Evolutionary conservation across 257 asterid species (phyloP), one percentile per base, ranked within the genome.

Genomic region (Gentiana dahurica): DNA sequence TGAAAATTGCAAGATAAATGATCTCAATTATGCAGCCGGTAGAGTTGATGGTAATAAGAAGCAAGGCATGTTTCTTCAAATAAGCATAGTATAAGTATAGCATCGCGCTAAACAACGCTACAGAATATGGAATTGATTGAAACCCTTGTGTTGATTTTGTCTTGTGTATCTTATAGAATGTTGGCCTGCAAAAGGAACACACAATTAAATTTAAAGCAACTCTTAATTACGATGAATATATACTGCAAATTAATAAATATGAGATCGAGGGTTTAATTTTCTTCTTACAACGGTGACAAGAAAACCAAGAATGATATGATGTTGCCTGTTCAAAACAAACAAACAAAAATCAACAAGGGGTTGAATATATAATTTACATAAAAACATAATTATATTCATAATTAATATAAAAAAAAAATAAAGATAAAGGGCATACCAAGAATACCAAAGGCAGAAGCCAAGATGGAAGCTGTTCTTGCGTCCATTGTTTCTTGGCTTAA

Each of bases 301-400:
- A 65, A 89, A 64, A 89, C 97, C 89, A 85, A 60, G 80, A 85
- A 85, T 64, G 95, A 85, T 65, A 85, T 87, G 1, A 76, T 59
- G 61, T 85, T 88, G 68, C 96, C 95, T 83, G 55, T 24, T 8
- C n/a, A 53, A 32, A 39, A 1, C 4, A 36, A 62, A 3, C 3
- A 67, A 1, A 0, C 2, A 24, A 24, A 24, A 24, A 35, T 5
- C 0, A 48, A 54, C 5, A 58, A 60, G 34, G 48, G 5, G 6
- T 24, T 10, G 5, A 6, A 8, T 10, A 33, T 46, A 44, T 13
- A 6, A 34, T 36, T 8, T 10, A 7, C 24, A 47, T 13, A 32
- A 1, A 4, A 13, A 36, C 3, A 34, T 15, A 46, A 1, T 24
- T 24, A 34, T 6, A 33, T 11, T 10, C 12, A 51, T 34, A 41